Evolutionary conservation across 2,329 filamentous ascomycete species (phyloP), one percentile per base, ranked within the genome.

Genomic region (Monilinia fructigena): DNA sequence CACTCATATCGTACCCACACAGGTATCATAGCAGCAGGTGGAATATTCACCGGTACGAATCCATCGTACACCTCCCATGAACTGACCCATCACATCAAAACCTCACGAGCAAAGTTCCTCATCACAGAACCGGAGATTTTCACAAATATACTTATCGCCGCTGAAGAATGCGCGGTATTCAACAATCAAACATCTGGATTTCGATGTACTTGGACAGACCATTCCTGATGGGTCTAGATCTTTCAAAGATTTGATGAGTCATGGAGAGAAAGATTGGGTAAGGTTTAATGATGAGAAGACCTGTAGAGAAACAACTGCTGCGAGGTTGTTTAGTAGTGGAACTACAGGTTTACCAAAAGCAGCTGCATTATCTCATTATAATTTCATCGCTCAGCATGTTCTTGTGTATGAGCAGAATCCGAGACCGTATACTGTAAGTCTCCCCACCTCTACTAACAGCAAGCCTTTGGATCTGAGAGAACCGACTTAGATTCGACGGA

Each of bases 401-500:
- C 28, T 28, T 2, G 28, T 28, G 28, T 4, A 28, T 28, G 28
- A 28, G 28, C 28, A 28, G 28, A 4, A 3, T 28, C 28, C 28
- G 28, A 28, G 28, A 28, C 28, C 28, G 28, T 28, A 28, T 28
- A 2, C 28, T 28, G 28, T 28, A 28, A 28, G 28, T 28, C 28
- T 28, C 28, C 28, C 28, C 28, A 28, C 28, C 28, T 28, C 28
- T 28, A 28, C 28, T 28, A 28, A 28, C 4, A 38, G 38, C 38
- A 38, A 38, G 38, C 38, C 38, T 38, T 12, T 38, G 38, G 38
- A 38, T 7, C 40, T n/a, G 20, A 59, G 10, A n/a, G 16, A 47
- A 31, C n/a, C 10, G 31, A 38, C 82, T 80, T 71, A 78, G 58
- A 76, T 80, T 11, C 72, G 80, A 11, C 86, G 89, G 68, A 74